Evolutionary conservation across 75 land plant genomes (phyloP).

Genomic region (Adiantum capillusveneris): DNA sequence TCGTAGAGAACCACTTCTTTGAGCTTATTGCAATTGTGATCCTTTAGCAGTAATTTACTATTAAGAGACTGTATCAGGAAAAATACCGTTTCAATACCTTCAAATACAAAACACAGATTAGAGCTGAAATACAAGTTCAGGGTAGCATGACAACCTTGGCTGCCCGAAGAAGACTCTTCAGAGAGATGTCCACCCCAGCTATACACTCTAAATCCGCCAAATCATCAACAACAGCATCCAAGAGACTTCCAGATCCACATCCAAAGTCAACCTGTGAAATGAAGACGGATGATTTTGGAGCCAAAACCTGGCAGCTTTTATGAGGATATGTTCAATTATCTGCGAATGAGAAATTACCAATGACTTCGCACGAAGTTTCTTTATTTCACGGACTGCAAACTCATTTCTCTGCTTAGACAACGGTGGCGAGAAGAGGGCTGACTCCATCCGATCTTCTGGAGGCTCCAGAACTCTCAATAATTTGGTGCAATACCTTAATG

Average conservation of each 20-base stretch:
- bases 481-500: constrained; percentile 54
- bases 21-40: constrained; percentile 10
- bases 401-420: constrained; percentile 92
- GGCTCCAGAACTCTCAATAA: constrained; percentile 69
- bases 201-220: constrained; percentile 51
- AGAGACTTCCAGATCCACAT: constrained; percentile 94
- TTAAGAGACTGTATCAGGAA: too few relatives aligned
- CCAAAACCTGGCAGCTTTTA: too few relatives aligned
- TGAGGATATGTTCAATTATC: too few relatives aligned
- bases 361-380: constrained; percentile 46
- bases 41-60: too few relatives aligned
- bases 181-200: constrained; percentile 88
- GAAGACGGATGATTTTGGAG: neutral
- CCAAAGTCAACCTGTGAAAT: constrained; percentile 85
- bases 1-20: constrained; percentile 54
- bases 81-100: too few relatives aligned
- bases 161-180: constrained; percentile 69
- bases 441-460: constrained; percentile 89
- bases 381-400: constrained; percentile 61
- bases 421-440: constrained; percentile 88
- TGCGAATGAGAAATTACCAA: constrained; percentile 44
- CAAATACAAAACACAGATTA: too few relatives aligned
- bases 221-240: constrained; percentile 60
- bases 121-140: too few relatives aligned
- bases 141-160: constrained; percentile 53